Percentiles rank a stretch among this genome's conserved stretches.
Conservation (phyloP, 306 rosid species). For the Lagenaria siceraria region DNA sequence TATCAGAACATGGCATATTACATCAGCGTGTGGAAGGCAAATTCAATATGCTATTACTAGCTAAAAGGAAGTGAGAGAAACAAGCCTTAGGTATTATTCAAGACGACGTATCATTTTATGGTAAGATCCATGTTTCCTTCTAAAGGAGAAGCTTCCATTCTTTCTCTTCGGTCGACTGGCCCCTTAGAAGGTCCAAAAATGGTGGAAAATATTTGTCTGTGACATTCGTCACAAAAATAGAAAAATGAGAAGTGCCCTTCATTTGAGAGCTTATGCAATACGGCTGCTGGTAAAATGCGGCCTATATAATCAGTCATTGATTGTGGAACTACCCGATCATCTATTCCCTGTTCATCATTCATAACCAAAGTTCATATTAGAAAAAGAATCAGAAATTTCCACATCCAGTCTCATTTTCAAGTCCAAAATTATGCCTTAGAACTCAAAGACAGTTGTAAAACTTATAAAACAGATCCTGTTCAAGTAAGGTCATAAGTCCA, state of each 20-base stretch:
- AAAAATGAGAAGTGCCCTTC: constrained; percentile 89
- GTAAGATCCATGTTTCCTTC: constrained; percentile 19
- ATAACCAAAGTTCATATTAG: constrained; percentile 4
- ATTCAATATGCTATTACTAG: neutral
- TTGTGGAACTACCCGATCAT: constrained; percentile 67
- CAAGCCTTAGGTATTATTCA: neutral
- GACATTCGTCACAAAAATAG: constrained; percentile 79
- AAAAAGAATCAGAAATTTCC: neutral
- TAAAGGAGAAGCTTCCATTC: constrained; percentile 12
- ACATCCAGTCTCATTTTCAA: neutral
- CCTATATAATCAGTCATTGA: constrained; percentile 50
- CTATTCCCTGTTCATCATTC: constrained; percentile 60
- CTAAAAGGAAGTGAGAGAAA: neutral
- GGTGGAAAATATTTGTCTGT: constrained; percentile 49
- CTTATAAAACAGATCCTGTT: no score
- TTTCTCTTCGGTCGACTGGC: constrained; percentile 23
- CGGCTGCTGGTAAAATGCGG: constrained; percentile 63
- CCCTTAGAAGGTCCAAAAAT: constrained; percentile 78
- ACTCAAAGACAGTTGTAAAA: no score
- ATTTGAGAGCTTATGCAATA: constrained; percentile 63
- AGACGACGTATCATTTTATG: constrained; percentile 15
- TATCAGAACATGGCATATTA: neutral
- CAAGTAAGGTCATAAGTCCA: no score
- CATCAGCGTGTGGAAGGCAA: constrained; percentile 5
- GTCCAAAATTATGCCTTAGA: neutral